These are phyloP conservation scores for Yamadazyma insecticola DNA, from an alignment of 805 yeast species.

Conservation along the genomic window DNA sequence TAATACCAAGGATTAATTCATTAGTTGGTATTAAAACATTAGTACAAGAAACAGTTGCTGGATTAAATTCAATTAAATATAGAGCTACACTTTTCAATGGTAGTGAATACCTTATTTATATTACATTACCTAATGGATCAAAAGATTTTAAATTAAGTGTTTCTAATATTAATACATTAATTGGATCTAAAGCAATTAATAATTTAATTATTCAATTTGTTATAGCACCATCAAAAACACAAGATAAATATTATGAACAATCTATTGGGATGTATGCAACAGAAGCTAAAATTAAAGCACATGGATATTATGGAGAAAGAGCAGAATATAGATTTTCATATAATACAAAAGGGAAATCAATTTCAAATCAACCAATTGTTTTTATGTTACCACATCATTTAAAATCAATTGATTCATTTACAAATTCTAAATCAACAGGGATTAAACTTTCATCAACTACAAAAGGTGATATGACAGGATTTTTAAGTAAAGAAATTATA, in stretches of 20 bases:
- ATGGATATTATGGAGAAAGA: conserved; percentile 40
- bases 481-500: conserved; percentile 30
- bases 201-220: conserved; percentile 40
- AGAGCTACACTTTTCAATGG: conserved; percentile 48
- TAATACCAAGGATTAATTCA: conserved; percentile 41
- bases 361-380: conserved; percentile 39
- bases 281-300: conserved; percentile 44
- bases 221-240: conserved; percentile 20
- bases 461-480: conserved; percentile 48
- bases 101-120: conserved; percentile 61
- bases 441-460: conserved; percentile 41
- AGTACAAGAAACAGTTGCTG: conserved; percentile 20
- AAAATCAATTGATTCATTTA: conserved; percentile 23
- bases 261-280: conserved; percentile 66
- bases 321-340: conserved; percentile 48
- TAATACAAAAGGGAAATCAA: conserved; percentile 43
- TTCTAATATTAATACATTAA: conserved; percentile 28
- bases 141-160: conserved; percentile 23
- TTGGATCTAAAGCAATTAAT: conserved; percentile 38
- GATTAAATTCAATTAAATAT: conserved; percentile 44
- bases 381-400: conserved; percentile 53
- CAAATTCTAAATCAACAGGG: conserved; percentile 30
- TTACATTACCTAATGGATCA: conserved; percentile 30
- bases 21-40: conserved; percentile 16
- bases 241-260: conserved; percentile 44